Evolutionary conservation across 2,329 filamentous ascomycete genomes (phyloP).

Genomic region (Seiridium unicorne): DNA sequence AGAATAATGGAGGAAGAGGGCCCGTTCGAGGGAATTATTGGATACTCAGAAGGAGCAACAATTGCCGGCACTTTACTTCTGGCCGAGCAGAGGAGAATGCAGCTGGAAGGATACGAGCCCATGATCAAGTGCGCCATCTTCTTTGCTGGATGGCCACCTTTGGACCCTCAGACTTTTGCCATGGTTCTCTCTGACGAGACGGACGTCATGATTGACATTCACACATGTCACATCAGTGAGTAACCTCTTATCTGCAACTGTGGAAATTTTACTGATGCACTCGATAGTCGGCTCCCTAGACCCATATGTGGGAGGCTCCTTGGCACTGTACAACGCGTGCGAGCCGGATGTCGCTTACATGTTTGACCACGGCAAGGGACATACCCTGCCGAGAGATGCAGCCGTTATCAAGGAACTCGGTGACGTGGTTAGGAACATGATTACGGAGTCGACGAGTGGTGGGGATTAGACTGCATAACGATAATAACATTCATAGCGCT

Average conservation of each 20-base stretch:
- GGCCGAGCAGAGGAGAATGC: slow-evolving; percentile 24
- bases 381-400: slow-evolving; percentile 57
- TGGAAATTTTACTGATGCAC: slow-evolving; percentile 15
- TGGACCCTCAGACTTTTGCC: slow-evolving; percentile 40
- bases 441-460: slow-evolving; percentile 17
- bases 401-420: slow-evolving; percentile 46
- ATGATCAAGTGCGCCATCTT: slow-evolving; percentile 48
- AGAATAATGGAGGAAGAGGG: slow-evolving; percentile 29
- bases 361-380: slow-evolving; percentile 66
- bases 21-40: slow-evolving; percentile 29
- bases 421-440: slow-evolving; percentile 37
- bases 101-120: slow-evolving; percentile 25
- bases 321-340: slow-evolving; percentile 62
- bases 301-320: slow-evolving; percentile 59
- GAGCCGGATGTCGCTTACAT: slow-evolving; percentile 56
- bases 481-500: not conserved
- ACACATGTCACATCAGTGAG: slow-evolving; percentile 51
- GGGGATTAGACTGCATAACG: not conserved
- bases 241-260: slow-evolving; percentile 8
- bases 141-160: slow-evolving; percentile 53
- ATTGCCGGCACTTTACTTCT: slow-evolving; percentile 27
- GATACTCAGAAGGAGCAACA: slow-evolving; percentile 29
- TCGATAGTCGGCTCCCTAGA: slow-evolving; percentile 51
- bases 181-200: slow-evolving; percentile 48
- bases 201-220: slow-evolving; percentile 48